Base-by-base conservation (phyloP, 2,329 filamentous ascomycete genomes). In the Annulohypoxylon truncatum region DNA sequence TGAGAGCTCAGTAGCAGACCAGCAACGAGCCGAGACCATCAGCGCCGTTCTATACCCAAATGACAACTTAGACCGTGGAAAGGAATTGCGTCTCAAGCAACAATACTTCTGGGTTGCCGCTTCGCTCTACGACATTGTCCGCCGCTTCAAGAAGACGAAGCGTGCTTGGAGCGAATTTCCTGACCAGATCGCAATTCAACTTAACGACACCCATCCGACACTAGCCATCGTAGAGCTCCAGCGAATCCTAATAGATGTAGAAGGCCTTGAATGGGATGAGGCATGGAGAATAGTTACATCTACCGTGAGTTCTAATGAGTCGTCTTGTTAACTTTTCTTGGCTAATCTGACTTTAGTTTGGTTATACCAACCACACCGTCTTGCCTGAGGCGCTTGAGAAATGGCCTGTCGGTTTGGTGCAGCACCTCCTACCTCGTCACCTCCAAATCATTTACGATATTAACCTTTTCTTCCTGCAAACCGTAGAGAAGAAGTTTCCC, bases 51-150 rank as follows among this genome's bases (percentile, higher is more conserved):
- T 99, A 46, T 99, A 99, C 77, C 96, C 96, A 65, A 99, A 99
- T 76, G 95, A 98, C 81, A 98, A 97, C 80, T 87, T 99, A 46
- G 95, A 98, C 71, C 89, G 94, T 71, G 96, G 96, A 68, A 99
- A 99, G 81, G 96, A 99, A 83, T 89, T 99, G 69, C 93, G 96
- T 57, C 82, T 99, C 79, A 99, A 99, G 87, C 96, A 99, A 80
- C 96, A 99, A 80, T 99, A 99, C 85, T 99, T 99, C 83, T 99
- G 96, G 96, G 97, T 97, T 76, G 94, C 96, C 55, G 96, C 96
- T 13, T 99, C 96, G 13, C 86, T 99, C 3, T 93, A 93, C 77
- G 96, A 99, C 75, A 99, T 99, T 77, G 92, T 99, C 65, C 92
- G 96, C 63, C 90, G 96, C 64, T 99, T 98, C 89, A 99, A 98